Percentiles rank a stretch among this genome's conserved stretches.
Evolutionary conservation across 768 basidiomycete species (phyloP).

Genomic region (Suillus clintonianus): DNA sequence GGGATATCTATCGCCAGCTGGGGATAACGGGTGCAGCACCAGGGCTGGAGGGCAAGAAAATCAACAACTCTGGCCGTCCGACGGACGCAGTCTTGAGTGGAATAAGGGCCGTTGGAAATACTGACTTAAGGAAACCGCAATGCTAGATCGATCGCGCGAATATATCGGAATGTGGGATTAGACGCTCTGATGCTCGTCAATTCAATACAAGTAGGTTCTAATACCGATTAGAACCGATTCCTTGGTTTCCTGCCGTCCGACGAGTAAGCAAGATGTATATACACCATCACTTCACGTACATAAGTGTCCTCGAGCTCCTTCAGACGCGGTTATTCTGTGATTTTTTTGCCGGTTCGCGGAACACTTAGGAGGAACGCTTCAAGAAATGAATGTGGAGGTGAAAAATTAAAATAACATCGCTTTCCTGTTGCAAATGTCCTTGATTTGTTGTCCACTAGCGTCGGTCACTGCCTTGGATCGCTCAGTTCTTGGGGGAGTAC

Average conservation of each 20-base stretch:
- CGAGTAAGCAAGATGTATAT: no score
- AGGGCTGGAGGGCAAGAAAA: no score
- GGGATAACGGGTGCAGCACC: no score
- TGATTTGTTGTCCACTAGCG: not conserved
- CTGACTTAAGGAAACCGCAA: not conserved
- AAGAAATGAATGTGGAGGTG: conserved; percentile 92
- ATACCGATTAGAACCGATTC: no score
- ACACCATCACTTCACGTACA: no score
- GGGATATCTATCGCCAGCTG: no score
- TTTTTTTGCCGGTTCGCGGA: conserved; percentile 61
- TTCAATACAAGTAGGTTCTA: no score
- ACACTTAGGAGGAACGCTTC: conserved; percentile 96
- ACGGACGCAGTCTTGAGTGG: no score
- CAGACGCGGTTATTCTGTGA: not conserved
- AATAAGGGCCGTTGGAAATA: not conserved
- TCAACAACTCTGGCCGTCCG: no score
- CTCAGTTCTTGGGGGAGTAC: not conserved
- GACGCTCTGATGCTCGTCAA: not conserved
- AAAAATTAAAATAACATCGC: conserved; percentile 7
- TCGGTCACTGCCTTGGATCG: not conserved
- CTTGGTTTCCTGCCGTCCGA: no score
- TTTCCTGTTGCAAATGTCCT: not conserved
- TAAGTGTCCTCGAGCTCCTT: not conserved
- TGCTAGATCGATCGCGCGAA: not conserved
- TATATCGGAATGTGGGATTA: not conserved